These are phyloP conservation scores for Sequoia sempervirens DNA, from an alignment of 75 land plant genomes.

Conservation along the genomic window DNA sequence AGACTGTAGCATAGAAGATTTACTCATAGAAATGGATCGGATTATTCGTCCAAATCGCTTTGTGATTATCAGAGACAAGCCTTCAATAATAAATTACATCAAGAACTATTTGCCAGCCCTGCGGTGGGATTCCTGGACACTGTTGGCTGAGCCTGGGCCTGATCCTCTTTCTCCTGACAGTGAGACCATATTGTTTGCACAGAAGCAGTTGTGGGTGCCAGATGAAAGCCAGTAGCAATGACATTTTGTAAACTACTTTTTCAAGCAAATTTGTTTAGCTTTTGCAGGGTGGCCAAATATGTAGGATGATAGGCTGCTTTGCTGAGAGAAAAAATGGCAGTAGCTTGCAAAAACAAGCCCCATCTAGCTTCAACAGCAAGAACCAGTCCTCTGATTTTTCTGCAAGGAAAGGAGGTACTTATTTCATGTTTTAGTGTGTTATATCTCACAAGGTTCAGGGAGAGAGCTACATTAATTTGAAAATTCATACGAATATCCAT, in stretches of 20 bases:
- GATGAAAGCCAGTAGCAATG: slow-evolving; percentile 26
- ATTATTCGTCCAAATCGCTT: slow-evolving; percentile 76
- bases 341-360: neutral
- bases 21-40: slow-evolving; percentile 94
- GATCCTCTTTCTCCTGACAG: slow-evolving; percentile 55
- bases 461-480: slow-evolving; percentile 8
- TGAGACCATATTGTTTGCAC: slow-evolving; percentile 66
- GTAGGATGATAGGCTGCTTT: slow-evolving; percentile 12
- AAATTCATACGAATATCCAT: slow-evolving; percentile 1
- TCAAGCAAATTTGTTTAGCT: slow-evolving; percentile 9
- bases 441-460: slow-evolving; percentile 8
- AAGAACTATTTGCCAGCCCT: slow-evolving; percentile 42
- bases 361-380: neutral
- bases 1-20: slow-evolving; percentile 66
- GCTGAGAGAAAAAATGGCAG: neutral
- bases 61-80: slow-evolving; percentile 78
- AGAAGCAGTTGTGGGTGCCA: slow-evolving; percentile 62
- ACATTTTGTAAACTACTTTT: slow-evolving; percentile 3
- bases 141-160: slow-evolving; percentile 43
- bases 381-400: neutral
- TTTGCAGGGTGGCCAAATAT: slow-evolving; percentile 20
- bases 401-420: slow-evolving; percentile 11
- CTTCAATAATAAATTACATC: slow-evolving; percentile 41
- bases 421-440: neutral
- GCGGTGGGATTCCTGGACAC: slow-evolving; percentile 73